Conservation (phyloP, 148 eudicot species). For the Fagopyrum homotropicum region DNA sequence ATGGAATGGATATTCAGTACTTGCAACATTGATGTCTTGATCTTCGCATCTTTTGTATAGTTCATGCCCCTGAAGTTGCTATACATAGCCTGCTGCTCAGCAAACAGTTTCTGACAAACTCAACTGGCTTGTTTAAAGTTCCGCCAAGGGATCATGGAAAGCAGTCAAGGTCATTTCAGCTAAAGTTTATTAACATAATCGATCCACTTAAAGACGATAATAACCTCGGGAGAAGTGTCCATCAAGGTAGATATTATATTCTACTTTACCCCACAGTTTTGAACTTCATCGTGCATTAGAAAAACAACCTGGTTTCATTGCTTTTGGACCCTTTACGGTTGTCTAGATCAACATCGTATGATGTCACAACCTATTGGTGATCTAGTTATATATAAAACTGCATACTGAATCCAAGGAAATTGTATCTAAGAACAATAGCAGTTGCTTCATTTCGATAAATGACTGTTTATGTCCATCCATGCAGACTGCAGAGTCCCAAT, state of each 20-base stretch:
- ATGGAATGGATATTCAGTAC: background rate
- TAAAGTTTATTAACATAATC: slow-evolving; percentile 43
- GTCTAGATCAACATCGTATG: background rate
- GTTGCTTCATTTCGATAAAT: background rate
- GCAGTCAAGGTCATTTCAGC: slow-evolving; percentile 26
- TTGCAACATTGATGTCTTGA: background rate
- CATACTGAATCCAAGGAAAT: background rate
- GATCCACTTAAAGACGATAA: slow-evolving; percentile 57
- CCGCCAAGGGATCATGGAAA: slow-evolving; percentile 28
- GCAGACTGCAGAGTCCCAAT: background rate
- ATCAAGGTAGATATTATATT: slow-evolving; percentile 32
- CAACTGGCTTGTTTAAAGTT: slow-evolving; percentile 37
- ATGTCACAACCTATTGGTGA: background rate
- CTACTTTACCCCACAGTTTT: background rate
- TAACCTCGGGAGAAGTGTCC: slow-evolving; percentile 64
- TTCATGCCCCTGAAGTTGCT: slow-evolving; percentile 24
- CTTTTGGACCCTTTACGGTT: background rate
- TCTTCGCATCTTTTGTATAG: slow-evolving; percentile 24
- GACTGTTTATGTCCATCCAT: background rate
- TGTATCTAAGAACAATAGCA: background rate
- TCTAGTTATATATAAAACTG: background rate
- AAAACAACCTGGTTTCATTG: background rate
- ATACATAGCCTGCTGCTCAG: slow-evolving; percentile 25
- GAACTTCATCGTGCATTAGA: background rate
- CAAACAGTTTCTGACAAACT: slow-evolving; percentile 37